Evolutionary conservation across 768 basidiomycete genomes (phyloP), one percentile per base, ranked within the genome.

Genomic region (Lactifluus pinguis): DNA sequence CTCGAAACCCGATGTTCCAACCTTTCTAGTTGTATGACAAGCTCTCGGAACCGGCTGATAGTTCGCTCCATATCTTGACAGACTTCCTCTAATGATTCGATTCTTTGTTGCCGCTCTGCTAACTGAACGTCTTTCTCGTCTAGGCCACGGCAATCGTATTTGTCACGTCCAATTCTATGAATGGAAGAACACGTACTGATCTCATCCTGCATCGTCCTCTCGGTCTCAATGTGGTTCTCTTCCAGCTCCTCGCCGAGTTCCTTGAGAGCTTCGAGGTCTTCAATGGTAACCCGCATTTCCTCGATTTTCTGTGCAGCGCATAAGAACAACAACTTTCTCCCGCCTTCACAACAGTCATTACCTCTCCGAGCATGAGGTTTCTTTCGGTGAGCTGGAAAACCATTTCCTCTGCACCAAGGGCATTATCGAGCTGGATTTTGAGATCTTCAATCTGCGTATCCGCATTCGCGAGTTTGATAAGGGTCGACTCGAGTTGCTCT

Each of bases 201-300:
- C 52, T 98, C 95, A 49, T 89, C 91, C 67, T 93, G 86, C 60
- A 99, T 73, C 25, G 85, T 82, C 70, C 91, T 94, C 74, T 98
- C 95, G 0, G 93, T 91, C 72, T 97, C 95, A 2, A 90, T 70
- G 64, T 98, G 95, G 67, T 92, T 94, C 73, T 98, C 95, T 72
- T 98, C 97, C 3, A 99, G 80, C 73, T 99, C 97, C 63, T 99
- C 95, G 58, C 88, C 92, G 51, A 99, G 86, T 68, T 98, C 97
- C 70, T 95, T 91, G 45, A 99, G 82, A 11, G 94, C 84, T 70
- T 99, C 97, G 4, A 98, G 83, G 68, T 99, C 97, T 71, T 98
- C 95, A 57, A 98, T 92, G 0, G 90, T 91, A 57, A 92, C 86
- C 13, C 92, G 83, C 89, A 98, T 95, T 73, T 98, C 94, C 71